Evolutionary conservation across 1,139 yeast genomes (phyloP), one percentile per base, ranked within the genome.

Genomic region (Yamadazyma dendronema): DNA sequence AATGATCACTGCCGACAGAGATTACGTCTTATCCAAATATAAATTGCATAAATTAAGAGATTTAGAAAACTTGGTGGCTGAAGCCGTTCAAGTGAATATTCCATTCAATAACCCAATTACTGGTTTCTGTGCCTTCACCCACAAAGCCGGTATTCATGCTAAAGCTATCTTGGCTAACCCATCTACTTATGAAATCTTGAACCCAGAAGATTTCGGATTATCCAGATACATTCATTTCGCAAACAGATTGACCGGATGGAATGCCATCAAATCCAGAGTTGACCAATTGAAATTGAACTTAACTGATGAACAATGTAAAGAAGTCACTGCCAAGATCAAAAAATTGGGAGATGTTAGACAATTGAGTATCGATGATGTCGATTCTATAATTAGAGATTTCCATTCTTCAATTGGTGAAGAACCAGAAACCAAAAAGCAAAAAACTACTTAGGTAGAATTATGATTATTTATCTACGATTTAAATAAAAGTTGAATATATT

Each of bases 101-200:
- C 98, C 98, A 44, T 92, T 92, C 77, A 92, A 92, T 79, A 92
- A 92, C 73, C 97, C 97, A 53, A 89, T 92, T 63, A 92, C 98
- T 34, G 98, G 98, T 39, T 92, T 92, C 83, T 92, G 97, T 74
- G 98, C 98, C 37, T 92, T 92, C 72, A 92, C 98, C 40, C 98
- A 92, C 76, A 92, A 92, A 77, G 98, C 98, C 39, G 98, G 98
- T 72, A 90, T 92, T 58, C 98, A 92, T 62, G 97, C 98, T 57
- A 92, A 92, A 77, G 97, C 97, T 42, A 92, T 92, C 55, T 79
- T 92, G 54, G 98, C 98, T 45, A 92, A 92, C 71, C 98, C 98
- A 48, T 88, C 96, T 30, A 92, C 97, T 27, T 92, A 92, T 64
- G 98, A 92, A 74, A 92, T 92, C 56, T 78, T 92, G 61, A 86